Evolutionary conservation across 2,329 filamentous ascomycete species (phyloP).

Genomic region (Epichloe sibirici): DNA sequence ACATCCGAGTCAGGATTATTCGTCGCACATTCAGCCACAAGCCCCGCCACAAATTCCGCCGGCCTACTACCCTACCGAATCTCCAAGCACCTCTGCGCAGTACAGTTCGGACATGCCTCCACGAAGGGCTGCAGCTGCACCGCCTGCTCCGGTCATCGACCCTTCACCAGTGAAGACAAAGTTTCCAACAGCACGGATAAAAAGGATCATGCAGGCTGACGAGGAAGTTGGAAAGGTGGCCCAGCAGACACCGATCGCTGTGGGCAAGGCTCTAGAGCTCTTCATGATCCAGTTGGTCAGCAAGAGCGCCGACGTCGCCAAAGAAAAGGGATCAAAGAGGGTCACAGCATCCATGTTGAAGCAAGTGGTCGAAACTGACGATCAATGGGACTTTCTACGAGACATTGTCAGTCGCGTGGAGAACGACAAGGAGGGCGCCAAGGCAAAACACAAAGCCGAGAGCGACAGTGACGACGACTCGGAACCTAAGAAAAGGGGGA

Average conservation of each 20-base stretch:
- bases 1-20: neutral
- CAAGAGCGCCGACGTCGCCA: slow-evolving; percentile 76
- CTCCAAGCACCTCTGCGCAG: slow-evolving; percentile 1
- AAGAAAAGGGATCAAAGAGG: slow-evolving; percentile 72
- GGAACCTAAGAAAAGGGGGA: slow-evolving; percentile 36
- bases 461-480: slow-evolving; percentile 40
- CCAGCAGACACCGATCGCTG: slow-evolving; percentile 91
- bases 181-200: slow-evolving; percentile 94
- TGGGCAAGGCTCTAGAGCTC: slow-evolving; percentile 88
- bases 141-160: slow-evolving; percentile 32
- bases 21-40: slow-evolving; percentile 2
- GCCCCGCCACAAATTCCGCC: slow-evolving; percentile 1
- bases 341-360: slow-evolving; percentile 88
- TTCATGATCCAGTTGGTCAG: slow-evolving; percentile 95
- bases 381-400: slow-evolving; percentile 85
- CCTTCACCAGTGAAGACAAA: slow-evolving; percentile 79
- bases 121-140: slow-evolving; percentile 17
- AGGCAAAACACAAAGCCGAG: slow-evolving; percentile 34
- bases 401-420: slow-evolving; percentile 84
- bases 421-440: slow-evolving; percentile 36
- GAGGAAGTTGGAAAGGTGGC: slow-evolving; percentile 98
- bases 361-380: slow-evolving; percentile 73
- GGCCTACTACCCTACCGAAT: neutral
- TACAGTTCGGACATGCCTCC: slow-evolving; percentile 22
- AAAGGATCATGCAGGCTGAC: slow-evolving; percentile 98